Conservation (phyloP, 495 filamentous ascomycete species). For the Aspergillus baeticus region DNA sequence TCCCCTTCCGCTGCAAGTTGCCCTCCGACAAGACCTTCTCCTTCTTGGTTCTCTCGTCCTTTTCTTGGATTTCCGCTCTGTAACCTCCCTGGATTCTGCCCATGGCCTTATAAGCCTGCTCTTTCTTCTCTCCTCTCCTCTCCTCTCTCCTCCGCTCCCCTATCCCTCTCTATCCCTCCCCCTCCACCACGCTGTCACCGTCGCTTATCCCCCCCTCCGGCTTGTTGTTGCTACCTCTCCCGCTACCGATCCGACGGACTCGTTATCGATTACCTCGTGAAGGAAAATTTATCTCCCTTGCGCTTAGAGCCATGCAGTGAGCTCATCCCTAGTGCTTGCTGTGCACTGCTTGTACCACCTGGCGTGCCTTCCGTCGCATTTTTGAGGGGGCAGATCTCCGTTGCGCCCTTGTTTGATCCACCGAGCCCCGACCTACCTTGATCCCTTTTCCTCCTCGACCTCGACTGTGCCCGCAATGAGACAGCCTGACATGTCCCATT, state of each 20-base stretch:
- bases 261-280: constrained; percentile 10
- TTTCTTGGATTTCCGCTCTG: constrained; percentile 36
- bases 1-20: constrained; percentile 27
- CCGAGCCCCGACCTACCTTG: constrained; percentile 17
- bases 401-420: constrained; percentile 22
- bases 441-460: constrained; percentile 9
- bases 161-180: constrained; percentile 11
- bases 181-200: constrained; percentile 4
- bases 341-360: constrained; percentile 38
- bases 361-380: constrained; percentile 23
- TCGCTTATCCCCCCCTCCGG: constrained; percentile 10
- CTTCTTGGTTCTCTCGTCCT: constrained; percentile 24
- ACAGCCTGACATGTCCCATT: constrained; percentile 44
- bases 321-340: constrained; percentile 33
- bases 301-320: constrained; percentile 40
- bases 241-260: constrained; percentile 5
- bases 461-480: constrained; percentile 29
- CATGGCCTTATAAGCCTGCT: constrained; percentile 35
- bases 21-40: constrained; percentile 18
- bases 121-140: constrained; percentile 12
- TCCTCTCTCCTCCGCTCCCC: constrained; percentile 12
- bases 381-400: constrained; percentile 18
- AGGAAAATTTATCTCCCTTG: constrained; percentile 24
- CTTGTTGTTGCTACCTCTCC: constrained; percentile 10
- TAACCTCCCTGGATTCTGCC: constrained; percentile 14